Base-by-base conservation (phyloP, 805 yeast species). In the Starmerella sirachaensis region DNA sequence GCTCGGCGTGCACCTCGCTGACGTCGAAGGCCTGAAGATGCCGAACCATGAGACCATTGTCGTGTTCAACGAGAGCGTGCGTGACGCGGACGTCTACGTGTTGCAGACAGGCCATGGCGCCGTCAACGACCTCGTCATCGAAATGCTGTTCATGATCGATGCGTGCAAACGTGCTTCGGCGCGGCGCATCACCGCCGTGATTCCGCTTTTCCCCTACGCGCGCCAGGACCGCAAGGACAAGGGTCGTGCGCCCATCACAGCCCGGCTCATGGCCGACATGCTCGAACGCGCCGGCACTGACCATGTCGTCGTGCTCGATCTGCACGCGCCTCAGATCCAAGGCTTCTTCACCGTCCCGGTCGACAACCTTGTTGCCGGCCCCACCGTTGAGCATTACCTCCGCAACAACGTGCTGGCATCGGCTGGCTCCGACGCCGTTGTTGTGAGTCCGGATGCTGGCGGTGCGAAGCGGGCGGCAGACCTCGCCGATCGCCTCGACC, bases 391-490 rank as follows among this genome's bases (percentile, higher is more conserved):
- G 33, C 66, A 80, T 49, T 91, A 82, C 59, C 82, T 88, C 50
- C 74, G 71, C 46, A 81, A 75, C 43, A 70, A 74, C 47, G 64
- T 74, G 31, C 38, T 43, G 25, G 40, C 34, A 16, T 16, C 33
- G 16, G 68, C 70, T 46, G 61, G 65, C 45, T 61, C 62, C 22
- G 66, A 75, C 42, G 70, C 85, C 8, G 82, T 85, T 36, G 73
- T 88, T 38, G 93, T 88, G 10, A 84, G 95, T 4, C 98, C 98
- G 3, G 98, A 88, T 63, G 98, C 98, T 3, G 98, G 98, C 51
- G 98, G 98, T 42, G 97, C 97, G 38, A 88, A 88, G 61, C 72
- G 98, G 49, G 98, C 86, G 19, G 97, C 97, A 2, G 76, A 86
- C 5, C 65, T 88, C 35, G 97, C 97, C 11, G 97, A 88, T 54